These are phyloP conservation scores for Xerocomus potaroensis DNA, from an alignment of 768 basidiomycete genomes.

Conservation along the genomic window DNA sequence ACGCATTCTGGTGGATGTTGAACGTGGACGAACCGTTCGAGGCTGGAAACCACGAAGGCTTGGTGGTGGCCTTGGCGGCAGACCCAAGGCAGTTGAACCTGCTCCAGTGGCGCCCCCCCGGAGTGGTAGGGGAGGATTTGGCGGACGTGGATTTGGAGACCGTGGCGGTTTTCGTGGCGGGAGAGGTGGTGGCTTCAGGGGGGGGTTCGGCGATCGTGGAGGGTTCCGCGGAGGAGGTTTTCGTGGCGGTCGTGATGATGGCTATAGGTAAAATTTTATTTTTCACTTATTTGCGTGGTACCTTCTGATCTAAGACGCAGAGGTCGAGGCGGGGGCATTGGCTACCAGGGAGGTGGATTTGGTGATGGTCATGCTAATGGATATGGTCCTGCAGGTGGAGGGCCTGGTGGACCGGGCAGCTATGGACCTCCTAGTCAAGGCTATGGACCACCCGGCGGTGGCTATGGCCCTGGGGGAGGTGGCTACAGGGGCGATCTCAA, in stretches of 20 bases:
- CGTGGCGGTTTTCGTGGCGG: conserved; percentile 39
- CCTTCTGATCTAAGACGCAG: conserved; percentile 29
- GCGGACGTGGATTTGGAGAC: conserved; percentile 39
- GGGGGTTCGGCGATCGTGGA: conserved; percentile 39
- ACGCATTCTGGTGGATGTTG: conserved; percentile 94
- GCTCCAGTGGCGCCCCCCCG: conserved; percentile 27
- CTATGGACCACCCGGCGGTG: conserved; percentile 45
- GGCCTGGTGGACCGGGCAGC: conserved; percentile 40
- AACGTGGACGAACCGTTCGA: conserved; percentile 94
- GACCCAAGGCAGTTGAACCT: conserved; percentile 74
- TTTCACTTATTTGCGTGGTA: not conserved
- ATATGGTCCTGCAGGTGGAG: conserved; percentile 47
- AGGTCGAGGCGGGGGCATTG: conserved; percentile 70
- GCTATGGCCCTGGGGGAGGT: conserved; percentile 44
- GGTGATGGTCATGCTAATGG: conserved; percentile 51
- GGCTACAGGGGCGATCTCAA: conserved; percentile 73
- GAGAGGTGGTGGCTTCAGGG: conserved; percentile 41
- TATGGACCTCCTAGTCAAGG: conserved; percentile 37
- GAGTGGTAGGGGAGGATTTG: conserved; percentile 38
- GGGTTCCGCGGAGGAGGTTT: conserved; percentile 39
- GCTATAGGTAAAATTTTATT: conserved; percentile 46
- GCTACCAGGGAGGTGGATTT: conserved; percentile 60
- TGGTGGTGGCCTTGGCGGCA: conserved; percentile 98
- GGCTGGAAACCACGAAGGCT: conserved; percentile 97
- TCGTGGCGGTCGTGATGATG: conserved; percentile 38